phyloP scores from a whole-genome alignment of 1,284 basidiomycete species.

The Sanghuangporus baumii region DNA sequence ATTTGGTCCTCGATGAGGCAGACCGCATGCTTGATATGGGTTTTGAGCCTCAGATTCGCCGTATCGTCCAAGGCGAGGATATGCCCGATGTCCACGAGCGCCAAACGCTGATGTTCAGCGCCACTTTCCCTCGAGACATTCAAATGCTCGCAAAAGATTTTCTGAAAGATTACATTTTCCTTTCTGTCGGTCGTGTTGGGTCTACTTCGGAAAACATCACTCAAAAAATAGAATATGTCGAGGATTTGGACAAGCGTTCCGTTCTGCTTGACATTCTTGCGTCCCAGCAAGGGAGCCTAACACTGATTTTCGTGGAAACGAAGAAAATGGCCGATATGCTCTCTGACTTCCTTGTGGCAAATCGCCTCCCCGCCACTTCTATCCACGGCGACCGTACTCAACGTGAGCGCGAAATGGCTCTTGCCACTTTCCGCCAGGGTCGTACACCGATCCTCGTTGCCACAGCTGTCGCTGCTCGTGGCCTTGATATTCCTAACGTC shows the following conservation, averaged over 20 bases:
- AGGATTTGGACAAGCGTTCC: constrained; percentile 96
- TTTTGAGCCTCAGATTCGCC: constrained; percentile 99
- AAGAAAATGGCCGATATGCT: constrained; percentile 99
- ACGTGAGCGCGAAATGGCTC: constrained; percentile 93
- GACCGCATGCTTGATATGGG: constrained; percentile 99
- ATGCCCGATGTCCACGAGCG: constrained; percentile 93
- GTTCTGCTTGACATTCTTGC: constrained; percentile 92
- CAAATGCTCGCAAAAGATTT: constrained; percentile 96
- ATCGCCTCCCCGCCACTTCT: constrained; percentile 87
- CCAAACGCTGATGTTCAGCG: constrained; percentile 99
- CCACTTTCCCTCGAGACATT: constrained; percentile 99
- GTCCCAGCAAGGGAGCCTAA: constrained; percentile 76
- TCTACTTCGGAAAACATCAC: constrained; percentile 99
- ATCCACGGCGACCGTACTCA: constrained; percentile 99
- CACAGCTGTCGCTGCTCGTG: constrained; percentile 97
- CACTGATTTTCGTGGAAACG: constrained; percentile 98
- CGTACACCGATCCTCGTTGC: constrained; percentile 96
- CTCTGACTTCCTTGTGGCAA: constrained; percentile 89
- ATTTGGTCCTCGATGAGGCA: constrained; percentile 98
- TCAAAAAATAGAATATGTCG: constrained; percentile 98
- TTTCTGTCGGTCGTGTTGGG: constrained; percentile 97
- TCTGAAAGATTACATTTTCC: constrained; percentile 96
- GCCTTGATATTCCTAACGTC: constrained; percentile 99
- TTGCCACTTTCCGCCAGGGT: constrained; percentile 93
- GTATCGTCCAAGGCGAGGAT: constrained; percentile 97